phyloP scores from a whole-genome alignment of 2,329 filamentous ascomycete genomes.

The Talaromyces verruculosus region DNA sequence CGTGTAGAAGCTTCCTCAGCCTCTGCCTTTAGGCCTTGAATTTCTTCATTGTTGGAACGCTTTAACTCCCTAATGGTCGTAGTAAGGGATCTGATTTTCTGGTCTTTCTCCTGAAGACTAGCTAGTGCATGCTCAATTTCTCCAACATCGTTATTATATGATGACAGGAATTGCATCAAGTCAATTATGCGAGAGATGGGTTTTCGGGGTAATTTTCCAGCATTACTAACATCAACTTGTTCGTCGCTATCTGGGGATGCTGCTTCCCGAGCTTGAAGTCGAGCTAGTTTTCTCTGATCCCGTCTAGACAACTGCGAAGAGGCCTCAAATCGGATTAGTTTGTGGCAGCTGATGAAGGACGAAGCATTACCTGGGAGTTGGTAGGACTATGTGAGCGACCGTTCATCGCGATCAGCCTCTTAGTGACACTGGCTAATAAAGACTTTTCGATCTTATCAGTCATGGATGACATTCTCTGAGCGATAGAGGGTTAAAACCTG shows the following conservation, averaged over 20 bases:
- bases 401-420: constrained; percentile 9
- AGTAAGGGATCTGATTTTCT: constrained; percentile 12
- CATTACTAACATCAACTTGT: constrained; percentile 1
- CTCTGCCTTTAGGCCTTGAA: neutral
- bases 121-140: constrained; percentile 8
- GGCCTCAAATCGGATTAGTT: constrained; percentile 5
- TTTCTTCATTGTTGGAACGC: constrained; percentile 15
- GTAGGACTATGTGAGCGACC: constrained; percentile 12
- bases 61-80: constrained; percentile 7
- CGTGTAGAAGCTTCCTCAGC: neutral
- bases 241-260: constrained; percentile 3
- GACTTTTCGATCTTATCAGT: neutral
- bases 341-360: neutral
- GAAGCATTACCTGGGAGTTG: constrained; percentile 7
- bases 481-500: neutral
- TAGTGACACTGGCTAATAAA: neutral
- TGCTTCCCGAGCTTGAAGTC: neutral
- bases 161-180: constrained; percentile 10
- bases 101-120: constrained; percentile 15
- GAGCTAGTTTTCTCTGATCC: constrained; percentile 4
- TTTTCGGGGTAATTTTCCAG: constrained; percentile 1
- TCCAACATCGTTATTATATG: constrained; percentile 9
- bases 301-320: constrained; percentile 6
- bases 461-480: neutral
- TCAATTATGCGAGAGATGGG: constrained; percentile 13